Base-by-base conservation (phyloP, 2,329 filamentous ascomycete species). In the Cladosporium sp. region DNA sequence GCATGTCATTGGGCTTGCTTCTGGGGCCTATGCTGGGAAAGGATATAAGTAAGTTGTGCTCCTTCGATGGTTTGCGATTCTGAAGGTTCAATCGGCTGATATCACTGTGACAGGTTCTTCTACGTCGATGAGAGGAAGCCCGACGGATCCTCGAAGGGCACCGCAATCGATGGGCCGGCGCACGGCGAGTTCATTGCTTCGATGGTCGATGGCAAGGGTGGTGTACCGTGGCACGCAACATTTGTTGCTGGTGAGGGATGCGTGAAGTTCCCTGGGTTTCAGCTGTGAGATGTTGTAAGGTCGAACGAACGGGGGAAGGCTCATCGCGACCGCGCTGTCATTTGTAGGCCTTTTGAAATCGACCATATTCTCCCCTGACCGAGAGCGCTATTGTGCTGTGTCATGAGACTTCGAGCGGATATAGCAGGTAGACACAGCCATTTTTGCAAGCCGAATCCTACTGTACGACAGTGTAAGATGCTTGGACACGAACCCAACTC, bases 101-200 rank as follows among this genome's bases (percentile, higher is more conserved):
- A 11, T 41, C 3, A 38, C 21, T 36, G 61, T 26, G 21, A 34
- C 34, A 85, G 83, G 49, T 86, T 86, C 69, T 85, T 85, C 68
- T 86, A 82, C 64, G 80, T 75, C 3, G 83, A 86, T 60, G 81
- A 86, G 70, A 76, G 83, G 12, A 79, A 78, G 12, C 65, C 74
- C 0, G 77, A 83, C 59, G 83, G 83, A 0, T 64, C 55, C 14
- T 41, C 62, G 49, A 65, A 63, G 58, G 63, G 60, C 30, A 59
- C 36, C 2, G 61, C 38, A 12, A 47, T 71, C 10, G 65, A 65
- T 44, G 70, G 69, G 12, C 59, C 63, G 8, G 68, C 68, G 28
- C 68, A 69, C 62, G 69, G 66, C 12, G 68, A 70, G 18, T 67
- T 71, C 14, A 67, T 71, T n/a, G 47, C 65, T 47, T 41, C 59